A percentile compares a stretch with the other conserved stretches of the same genome.
These are phyloP conservation scores for Candida silvatica DNA, from an alignment of 805 yeast species.

Conservation along the genomic window DNA sequence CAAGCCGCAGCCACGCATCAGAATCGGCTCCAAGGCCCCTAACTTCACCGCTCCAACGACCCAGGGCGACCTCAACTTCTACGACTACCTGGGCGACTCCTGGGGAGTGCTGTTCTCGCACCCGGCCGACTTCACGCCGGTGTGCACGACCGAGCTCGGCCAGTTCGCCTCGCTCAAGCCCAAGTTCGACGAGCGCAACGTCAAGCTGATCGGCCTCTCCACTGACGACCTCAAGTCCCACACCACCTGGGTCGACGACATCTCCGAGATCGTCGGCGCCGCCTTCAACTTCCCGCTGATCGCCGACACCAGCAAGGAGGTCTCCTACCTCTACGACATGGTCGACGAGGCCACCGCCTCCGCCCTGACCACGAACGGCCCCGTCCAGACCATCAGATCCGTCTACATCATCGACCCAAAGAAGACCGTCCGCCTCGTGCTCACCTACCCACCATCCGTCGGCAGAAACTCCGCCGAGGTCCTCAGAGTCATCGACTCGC, in stretches of 20 bases:
- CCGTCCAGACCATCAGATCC: slow-evolving; percentile 83
- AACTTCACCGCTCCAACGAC: slow-evolving; percentile 81
- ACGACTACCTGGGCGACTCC: slow-evolving; percentile 73
- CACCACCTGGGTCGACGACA: slow-evolving; percentile 82
- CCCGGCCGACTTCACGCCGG: slow-evolving; percentile 96
- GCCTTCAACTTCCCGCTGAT: slow-evolving; percentile 82
- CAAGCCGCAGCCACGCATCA: slow-evolving; percentile 54
- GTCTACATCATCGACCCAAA: slow-evolving; percentile 86
- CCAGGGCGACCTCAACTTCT: slow-evolving; percentile 77
- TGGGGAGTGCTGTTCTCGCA: slow-evolving; percentile 91
- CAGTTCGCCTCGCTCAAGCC: slow-evolving; percentile 87
- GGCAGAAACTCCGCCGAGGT: slow-evolving; percentile 95
- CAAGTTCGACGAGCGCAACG: slow-evolving; percentile 77
- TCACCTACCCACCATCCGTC: slow-evolving; percentile 88
- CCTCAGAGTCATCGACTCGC: slow-evolving; percentile 80
- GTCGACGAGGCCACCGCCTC: slow-evolving; percentile 79
- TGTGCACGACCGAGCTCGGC: slow-evolving; percentile 93
- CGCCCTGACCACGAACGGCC: slow-evolving; percentile 55
- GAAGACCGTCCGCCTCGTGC: slow-evolving; percentile 78
- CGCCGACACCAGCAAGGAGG: slow-evolving; percentile 80
- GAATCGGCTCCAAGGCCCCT: slow-evolving; percentile 84
- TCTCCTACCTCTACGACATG: slow-evolving; percentile 80
- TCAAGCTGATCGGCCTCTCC: slow-evolving; percentile 83
- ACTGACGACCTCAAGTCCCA: slow-evolving; percentile 79
- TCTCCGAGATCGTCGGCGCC: slow-evolving; percentile 76